Base-by-base conservation (phyloP, 495 filamentous ascomycete genomes). In the Tuber borchii region DNA sequence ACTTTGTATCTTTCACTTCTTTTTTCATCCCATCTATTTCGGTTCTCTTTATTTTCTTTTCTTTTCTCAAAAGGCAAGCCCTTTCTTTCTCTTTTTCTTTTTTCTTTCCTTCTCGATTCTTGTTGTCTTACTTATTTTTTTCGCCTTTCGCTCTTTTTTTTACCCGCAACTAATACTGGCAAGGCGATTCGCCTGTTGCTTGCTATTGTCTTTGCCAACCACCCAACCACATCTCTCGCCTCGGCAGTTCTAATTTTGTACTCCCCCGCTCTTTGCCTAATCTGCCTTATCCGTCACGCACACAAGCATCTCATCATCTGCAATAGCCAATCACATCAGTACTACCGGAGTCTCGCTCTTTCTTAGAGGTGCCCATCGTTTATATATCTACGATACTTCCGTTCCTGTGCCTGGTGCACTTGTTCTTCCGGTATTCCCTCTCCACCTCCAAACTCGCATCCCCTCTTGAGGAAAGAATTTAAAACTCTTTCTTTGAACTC, bases 341-440 rank as follows among this genome's bases (percentile, higher is more conserved):
- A 2, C 56, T 65, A 2, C 56, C 26, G 3, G 56, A 34, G 14
- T 4, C 26, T 65, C 34, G 26, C 56, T 65, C 34, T 65, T 65
- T 65, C 5, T 34, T 19, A 34, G 26, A 14, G 56, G 56, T 65
- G 56, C 31, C 44, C 72, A 56, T 71, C 76, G 73, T 79, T 79
- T 78, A 79, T 79, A 79, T 79, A 79, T 73, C 77, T 68, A 78
- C 78, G 61, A 75, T 79, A 79, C 70, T 70, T 73, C 78, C 77
- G 42, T 79, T 77, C 75, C 61, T n/a, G 78, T 79, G 78, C 40
- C 78, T 73, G 78, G 78, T 73, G 74, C 78, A 79, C 78, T 68
- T 70, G 73, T 79, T 75, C 61, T 40, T 51, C 71, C 73, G 73
- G 76, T 44, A 79, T 71, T 68, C 61, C 73, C 71, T 45, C 45